phyloP scores from a whole-genome alignment of 2,329 filamentous ascomycete genomes.

The Ceratocystis cubensis region DNA sequence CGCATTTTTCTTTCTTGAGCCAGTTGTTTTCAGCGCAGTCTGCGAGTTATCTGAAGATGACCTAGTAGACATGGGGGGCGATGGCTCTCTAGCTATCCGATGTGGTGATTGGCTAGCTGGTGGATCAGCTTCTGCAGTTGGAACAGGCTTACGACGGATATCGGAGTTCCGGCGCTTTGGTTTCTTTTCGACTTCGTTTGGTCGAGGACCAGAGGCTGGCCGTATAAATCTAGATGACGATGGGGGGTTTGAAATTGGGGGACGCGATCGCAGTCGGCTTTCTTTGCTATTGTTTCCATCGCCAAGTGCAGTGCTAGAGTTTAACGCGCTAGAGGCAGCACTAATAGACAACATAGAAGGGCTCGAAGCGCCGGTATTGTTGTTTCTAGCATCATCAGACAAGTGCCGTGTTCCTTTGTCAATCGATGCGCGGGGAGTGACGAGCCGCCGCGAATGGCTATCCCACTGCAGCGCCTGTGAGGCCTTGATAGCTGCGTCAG shows the following conservation, averaged over 20 bases:
- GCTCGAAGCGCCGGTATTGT: slow-evolving; percentile 32
- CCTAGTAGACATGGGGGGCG: slow-evolving; percentile 14
- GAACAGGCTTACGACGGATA: slow-evolving; percentile 19
- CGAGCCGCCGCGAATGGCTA: slow-evolving; percentile 41
- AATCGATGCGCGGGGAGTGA: slow-evolving; percentile 25
- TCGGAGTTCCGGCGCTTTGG: slow-evolving; percentile 8
- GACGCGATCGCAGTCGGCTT: slow-evolving; percentile 11
- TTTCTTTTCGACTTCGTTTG: slow-evolving; percentile 13
- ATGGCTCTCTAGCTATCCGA: slow-evolving; percentile 7
- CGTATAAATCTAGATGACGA: slow-evolving; percentile 19
- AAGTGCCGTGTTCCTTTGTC: slow-evolving; percentile 22
- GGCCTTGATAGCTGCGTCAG: slow-evolving; percentile 7
- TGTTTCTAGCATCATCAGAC: slow-evolving; percentile 26
- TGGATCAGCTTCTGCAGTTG: not conserved
- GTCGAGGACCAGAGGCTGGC: not conserved
- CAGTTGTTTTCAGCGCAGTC: not conserved
- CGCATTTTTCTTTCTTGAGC: not conserved
- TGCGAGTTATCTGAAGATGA: slow-evolving; percentile 19
- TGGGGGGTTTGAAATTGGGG: slow-evolving; percentile 14
- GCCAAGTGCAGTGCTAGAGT: slow-evolving; percentile 22
- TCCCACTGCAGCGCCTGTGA: slow-evolving; percentile 38
- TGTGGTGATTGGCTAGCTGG: not conserved
- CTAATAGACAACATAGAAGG: slow-evolving; percentile 41
- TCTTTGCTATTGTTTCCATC: slow-evolving; percentile 10
- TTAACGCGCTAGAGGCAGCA: slow-evolving; percentile 44